Conservation (phyloP, 495 filamentous ascomycete genomes). For the Aeminium ludgeri region DNA sequence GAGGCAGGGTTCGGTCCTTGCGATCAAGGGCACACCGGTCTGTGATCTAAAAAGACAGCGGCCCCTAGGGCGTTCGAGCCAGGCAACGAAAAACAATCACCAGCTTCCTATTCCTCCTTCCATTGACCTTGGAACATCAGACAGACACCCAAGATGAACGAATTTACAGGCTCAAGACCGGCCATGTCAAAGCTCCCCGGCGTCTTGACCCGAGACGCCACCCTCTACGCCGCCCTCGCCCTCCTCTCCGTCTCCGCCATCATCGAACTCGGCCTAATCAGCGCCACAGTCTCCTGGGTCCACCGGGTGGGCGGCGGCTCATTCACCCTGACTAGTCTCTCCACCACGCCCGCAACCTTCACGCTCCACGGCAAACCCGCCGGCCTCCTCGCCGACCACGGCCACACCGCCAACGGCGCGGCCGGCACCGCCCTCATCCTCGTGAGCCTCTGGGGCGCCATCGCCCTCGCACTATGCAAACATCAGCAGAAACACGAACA, state of each 20-base stretch:
- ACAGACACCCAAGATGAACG: no score
- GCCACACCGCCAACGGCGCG: slow-evolving; percentile 14
- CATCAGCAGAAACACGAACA: slow-evolving; percentile 1
- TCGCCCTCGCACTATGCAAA: slow-evolving; percentile 7
- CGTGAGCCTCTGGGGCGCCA: slow-evolving; percentile 7
- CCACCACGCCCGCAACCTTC: slow-evolving; percentile 8
- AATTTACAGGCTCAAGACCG: no score
- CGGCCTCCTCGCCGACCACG: slow-evolving; percentile 9
- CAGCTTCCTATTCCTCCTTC: no score
- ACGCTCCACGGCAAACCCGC: slow-evolving; percentile 12
- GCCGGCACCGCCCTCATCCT: slow-evolving; percentile 11
- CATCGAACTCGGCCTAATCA: slow-evolving; percentile 7
- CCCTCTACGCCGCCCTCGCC: slow-evolving; percentile 6
- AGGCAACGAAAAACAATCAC: no score
- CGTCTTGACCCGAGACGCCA: no score
- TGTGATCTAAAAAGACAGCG: no score
- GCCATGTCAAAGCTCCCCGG: no score
- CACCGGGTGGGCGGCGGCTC: background rate
- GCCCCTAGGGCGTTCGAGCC: no score
- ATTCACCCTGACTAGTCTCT: no score
- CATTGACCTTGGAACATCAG: no score
- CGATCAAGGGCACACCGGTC: no score
- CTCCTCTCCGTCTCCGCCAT: slow-evolving; percentile 5
- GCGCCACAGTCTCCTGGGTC: slow-evolving; percentile 7
- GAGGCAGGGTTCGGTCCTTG: no score